A percentile compares a stretch with the other conserved stretches of the same genome.
Conservation (phyloP, 2,329 filamentous ascomycete species). For the Incumbomyces delicatus region DNA sequence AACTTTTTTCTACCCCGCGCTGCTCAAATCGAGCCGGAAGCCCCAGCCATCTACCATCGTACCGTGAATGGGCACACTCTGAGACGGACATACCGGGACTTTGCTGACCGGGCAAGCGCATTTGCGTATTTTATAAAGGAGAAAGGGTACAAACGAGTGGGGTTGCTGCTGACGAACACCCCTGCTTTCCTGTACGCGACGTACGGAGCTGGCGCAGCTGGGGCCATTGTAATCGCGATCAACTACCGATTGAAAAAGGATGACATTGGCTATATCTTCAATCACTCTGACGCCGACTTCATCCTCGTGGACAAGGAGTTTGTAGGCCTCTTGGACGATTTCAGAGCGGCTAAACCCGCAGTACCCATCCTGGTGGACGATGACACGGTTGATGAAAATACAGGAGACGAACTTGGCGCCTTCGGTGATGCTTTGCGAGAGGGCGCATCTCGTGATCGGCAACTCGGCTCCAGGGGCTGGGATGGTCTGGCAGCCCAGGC, state of each 20-base stretch:
- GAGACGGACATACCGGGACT: conserved; percentile 66
- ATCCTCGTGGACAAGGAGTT: conserved; percentile 85
- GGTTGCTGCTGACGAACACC: conserved; percentile 83
- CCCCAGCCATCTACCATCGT: conserved; percentile 74
- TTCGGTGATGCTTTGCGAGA: conserved; percentile 79
- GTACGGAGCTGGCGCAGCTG: conserved; percentile 75
- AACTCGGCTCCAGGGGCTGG: conserved; percentile 65
- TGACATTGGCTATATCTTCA: conserved; percentile 85
- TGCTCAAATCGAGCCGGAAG: conserved; percentile 77
- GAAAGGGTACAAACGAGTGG: conserved; percentile 64
- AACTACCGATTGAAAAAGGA: conserved; percentile 70
- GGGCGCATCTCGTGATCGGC: conserved; percentile 61
- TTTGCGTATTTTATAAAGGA: conserved; percentile 79
- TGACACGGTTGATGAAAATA: conserved; percentile 63
- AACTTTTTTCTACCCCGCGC: conserved; percentile 81
- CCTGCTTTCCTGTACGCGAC: conserved; percentile 87
- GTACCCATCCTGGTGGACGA: conserved; percentile 70
- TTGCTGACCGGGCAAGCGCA: conserved; percentile 76
- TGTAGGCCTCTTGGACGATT: conserved; percentile 57
- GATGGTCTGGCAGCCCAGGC: conserved; percentile 60
- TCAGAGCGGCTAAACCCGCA: conserved; percentile 48
- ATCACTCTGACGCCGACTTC: conserved; percentile 73
- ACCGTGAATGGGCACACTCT: conserved; percentile 67
- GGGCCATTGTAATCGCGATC: conserved; percentile 63
- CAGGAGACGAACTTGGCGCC: conserved; percentile 63